A percentile compares a stretch with the other conserved stretches of the same genome.
phyloP scores from a whole-genome alignment of 805 yeast species.

The Metschnikowia amazonensis region DNA sequence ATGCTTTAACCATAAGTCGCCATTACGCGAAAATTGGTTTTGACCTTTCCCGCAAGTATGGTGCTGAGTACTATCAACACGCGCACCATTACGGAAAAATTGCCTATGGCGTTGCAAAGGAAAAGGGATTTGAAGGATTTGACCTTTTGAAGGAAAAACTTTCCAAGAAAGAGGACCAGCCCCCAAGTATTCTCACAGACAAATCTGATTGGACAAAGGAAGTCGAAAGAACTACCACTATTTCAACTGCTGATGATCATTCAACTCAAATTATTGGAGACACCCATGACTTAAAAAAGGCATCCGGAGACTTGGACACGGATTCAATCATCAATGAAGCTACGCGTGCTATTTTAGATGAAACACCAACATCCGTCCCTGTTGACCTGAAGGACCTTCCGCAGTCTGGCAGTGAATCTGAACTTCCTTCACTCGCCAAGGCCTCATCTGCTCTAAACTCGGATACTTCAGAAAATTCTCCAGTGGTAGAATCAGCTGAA shows the following conservation, averaged over 20 bases:
- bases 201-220: conserved; percentile 1
- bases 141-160: conserved; percentile 29
- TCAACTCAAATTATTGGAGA: conserved; percentile 9
- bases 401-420: not conserved
- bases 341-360: not conserved
- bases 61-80: conserved; percentile 17
- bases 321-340: conserved; percentile 14
- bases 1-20: conserved; percentile 11
- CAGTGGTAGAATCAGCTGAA: not conserved
- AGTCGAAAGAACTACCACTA: conserved; percentile 3
- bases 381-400: not conserved
- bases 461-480: not conserved
- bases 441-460: not conserved
- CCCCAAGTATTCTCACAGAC: not conserved
- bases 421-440: not conserved
- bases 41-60: conserved; percentile 17
- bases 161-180: conserved; percentile 22
- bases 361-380: not conserved
- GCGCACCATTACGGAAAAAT: conserved; percentile 23
- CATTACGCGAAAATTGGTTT: conserved; percentile 13
- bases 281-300: conserved; percentile 11
- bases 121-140: conserved; percentile 14
- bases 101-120: conserved; percentile 18
- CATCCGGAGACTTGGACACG: conserved; percentile 9
- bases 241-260: conserved; percentile 10